phyloP scores from a whole-genome alignment of 306 rosid species.

The Cucurbita moschata region DNA sequence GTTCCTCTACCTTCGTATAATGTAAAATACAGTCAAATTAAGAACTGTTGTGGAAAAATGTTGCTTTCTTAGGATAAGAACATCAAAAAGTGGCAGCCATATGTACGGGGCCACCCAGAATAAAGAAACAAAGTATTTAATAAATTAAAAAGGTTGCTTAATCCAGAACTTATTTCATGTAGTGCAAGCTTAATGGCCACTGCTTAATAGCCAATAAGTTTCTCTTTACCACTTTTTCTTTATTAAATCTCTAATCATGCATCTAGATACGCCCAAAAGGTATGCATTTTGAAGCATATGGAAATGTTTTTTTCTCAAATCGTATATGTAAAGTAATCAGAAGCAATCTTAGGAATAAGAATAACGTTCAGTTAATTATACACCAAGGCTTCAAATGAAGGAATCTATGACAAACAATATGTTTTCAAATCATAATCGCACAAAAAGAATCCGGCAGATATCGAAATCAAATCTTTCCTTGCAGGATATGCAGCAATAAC shows the following conservation, averaged over 20 bases:
- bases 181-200: constrained; percentile 6
- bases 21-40: not conserved
- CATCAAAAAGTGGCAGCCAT: constrained; percentile 3
- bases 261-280: not conserved
- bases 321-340: not conserved
- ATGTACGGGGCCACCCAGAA: not conserved
- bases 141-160: not conserved
- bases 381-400: not conserved
- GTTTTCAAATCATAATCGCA: not conserved
- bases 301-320: not conserved
- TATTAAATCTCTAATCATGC: not conserved
- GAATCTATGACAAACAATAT: not conserved
- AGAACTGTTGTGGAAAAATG: not conserved
- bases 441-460: not conserved
- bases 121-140: not conserved
- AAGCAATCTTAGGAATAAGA: not conserved
- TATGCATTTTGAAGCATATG: not conserved
- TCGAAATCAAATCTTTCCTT: constrained; percentile 1
- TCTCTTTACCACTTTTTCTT: not conserved
- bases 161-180: not conserved
- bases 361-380: constrained; percentile 1
- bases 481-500: not conserved
- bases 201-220: constrained; percentile 5
- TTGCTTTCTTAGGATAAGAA: not conserved
- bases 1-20: not conserved